Evolutionary conservation across 2,329 filamentous ascomycete genomes (phyloP).

Genomic region (Grosmannia clavigera): DNA sequence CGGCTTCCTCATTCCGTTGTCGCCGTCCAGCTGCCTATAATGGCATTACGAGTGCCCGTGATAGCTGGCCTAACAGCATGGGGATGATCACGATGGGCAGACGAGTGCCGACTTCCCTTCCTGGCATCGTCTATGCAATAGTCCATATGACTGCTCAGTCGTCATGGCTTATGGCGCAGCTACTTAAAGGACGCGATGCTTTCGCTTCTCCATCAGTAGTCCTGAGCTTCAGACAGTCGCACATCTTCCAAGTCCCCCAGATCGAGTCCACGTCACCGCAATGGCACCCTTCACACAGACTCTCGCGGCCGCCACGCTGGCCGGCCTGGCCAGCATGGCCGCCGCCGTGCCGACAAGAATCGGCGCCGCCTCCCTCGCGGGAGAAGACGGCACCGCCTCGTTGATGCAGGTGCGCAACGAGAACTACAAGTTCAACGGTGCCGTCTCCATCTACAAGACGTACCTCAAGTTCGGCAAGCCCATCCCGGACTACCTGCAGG

Average conservation of each 20-base stretch:
- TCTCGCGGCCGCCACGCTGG: conserved; percentile 14
- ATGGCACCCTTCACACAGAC: conserved; percentile 9
- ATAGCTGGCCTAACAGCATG: too few relatives aligned
- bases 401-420: conserved; percentile 23
- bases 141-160: too few relatives aligned
- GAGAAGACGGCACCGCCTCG: conserved; percentile 24
- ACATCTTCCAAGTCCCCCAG: too few relatives aligned
- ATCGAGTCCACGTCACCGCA: neutral
- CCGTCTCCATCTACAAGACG: conserved; percentile 23
- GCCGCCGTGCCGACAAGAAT: conserved; percentile 17
- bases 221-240: too few relatives aligned
- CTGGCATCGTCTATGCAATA: too few relatives aligned
- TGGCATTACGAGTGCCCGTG: neutral
- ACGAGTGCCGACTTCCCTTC: too few relatives aligned
- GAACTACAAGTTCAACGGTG: conserved; percentile 23
- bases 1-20: neutral
- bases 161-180: too few relatives aligned
- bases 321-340: conserved; percentile 16
- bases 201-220: too few relatives aligned
- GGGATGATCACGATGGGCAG: too few relatives aligned
- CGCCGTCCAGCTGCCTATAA: neutral
- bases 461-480: conserved; percentile 26
- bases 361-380: conserved; percentile 16
- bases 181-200: too few relatives aligned
- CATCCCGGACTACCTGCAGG: conserved; percentile 22